Conservation (phyloP, 192 early-diverging fungal genomes). For the Phycomyces blakesleeanus region DNA sequence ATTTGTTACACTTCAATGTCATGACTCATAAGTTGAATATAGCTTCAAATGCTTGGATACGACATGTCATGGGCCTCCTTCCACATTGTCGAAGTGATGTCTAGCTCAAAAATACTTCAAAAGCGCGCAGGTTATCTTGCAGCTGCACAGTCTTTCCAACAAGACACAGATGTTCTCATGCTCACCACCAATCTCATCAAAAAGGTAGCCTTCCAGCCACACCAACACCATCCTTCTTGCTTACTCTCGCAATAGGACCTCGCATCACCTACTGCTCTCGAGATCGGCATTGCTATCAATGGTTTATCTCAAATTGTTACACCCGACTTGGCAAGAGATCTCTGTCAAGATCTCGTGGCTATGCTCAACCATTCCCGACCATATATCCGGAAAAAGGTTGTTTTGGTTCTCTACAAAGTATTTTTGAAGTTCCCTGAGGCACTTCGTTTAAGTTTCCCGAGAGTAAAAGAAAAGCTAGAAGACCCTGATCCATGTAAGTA, state of each 20-base stretch:
- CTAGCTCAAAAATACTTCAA: constrained; percentile 75
- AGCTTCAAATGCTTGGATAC: constrained; percentile 97
- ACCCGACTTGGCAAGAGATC: constrained; percentile 82
- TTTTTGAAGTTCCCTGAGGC: constrained; percentile 91
- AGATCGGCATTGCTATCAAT: constrained; percentile 88
- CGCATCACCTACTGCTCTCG: constrained; percentile 74
- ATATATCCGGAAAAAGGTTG: constrained; percentile 89
- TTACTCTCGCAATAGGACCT: constrained; percentile 61
- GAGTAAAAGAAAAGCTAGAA: constrained; percentile 83
- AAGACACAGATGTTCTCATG: constrained; percentile 95
- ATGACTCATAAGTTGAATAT: constrained; percentile 11
- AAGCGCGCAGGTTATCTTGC: constrained; percentile 93
- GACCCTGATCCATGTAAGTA: constrained; percentile 84
- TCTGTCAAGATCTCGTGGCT: constrained; percentile 79
- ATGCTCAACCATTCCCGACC: constrained; percentile 92
- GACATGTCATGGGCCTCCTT: constrained; percentile 97
- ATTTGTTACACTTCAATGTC: neutral
- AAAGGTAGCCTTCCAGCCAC: constrained; percentile 59
- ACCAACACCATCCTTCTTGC: neutral
- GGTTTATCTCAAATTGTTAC: constrained; percentile 91
- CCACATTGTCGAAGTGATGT: constrained; percentile 96
- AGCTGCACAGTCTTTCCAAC: constrained; percentile 83
- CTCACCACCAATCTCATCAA: constrained; percentile 94
- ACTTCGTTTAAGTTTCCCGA: constrained; percentile 71
- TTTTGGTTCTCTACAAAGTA: constrained; percentile 83